Percentiles rank a stretch among this genome's conserved stretches.
These are phyloP conservation scores for Cladosporium colombiae DNA, from an alignment of 2,329 filamentous ascomycete genomes.

Conservation along the genomic window DNA sequence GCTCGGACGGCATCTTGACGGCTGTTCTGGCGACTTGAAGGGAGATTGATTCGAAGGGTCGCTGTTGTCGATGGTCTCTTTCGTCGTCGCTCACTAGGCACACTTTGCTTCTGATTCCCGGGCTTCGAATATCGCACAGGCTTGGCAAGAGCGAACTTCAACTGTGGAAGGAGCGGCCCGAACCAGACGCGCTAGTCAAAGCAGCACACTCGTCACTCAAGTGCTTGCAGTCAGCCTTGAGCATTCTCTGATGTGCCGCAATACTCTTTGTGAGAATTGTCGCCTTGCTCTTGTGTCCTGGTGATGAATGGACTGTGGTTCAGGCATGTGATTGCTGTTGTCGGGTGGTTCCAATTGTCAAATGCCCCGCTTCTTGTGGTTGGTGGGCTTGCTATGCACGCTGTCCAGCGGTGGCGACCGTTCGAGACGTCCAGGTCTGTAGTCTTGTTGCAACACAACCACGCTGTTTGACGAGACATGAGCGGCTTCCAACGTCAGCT, in stretches of 20 bases:
- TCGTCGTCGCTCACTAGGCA: conserved; percentile 12
- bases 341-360: too few relatives aligned
- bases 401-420: not conserved
- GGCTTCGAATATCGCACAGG: not conserved
- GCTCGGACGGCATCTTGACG: conserved; percentile 33
- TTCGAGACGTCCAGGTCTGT: not conserved
- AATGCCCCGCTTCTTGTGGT: not conserved
- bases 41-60: conserved; percentile 20
- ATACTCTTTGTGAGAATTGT: not conserved
- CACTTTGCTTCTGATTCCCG: not conserved
- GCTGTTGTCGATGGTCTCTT: conserved; percentile 22
- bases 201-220: not conserved
- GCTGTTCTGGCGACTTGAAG: conserved; percentile 22
- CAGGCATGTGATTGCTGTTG: not conserved
- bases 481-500: not conserved
- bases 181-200: not conserved
- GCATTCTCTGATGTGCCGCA: not conserved
- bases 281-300: not conserved
- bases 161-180: not conserved
- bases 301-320: not conserved
- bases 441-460: not conserved
- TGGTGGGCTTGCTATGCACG: not conserved
- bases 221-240: not conserved
- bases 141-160: not conserved
- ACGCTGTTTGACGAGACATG: not conserved